Conservation (phyloP, 2,329 filamentous ascomycete genomes). For the Fusarium verticillioides region DNA sequence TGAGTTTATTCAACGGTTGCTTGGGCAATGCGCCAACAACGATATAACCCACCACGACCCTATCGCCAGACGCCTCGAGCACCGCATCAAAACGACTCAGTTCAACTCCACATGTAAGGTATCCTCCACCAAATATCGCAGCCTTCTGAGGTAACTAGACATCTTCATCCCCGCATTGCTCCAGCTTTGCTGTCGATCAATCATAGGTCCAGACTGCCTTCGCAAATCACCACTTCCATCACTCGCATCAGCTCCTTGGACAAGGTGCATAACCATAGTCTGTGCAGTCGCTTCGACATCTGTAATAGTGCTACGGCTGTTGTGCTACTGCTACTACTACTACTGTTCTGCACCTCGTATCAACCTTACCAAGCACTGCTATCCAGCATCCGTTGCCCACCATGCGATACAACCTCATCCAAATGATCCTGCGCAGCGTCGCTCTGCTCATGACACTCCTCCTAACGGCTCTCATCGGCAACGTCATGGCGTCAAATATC, state of each 20-base stretch:
- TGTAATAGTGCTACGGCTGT: slow-evolving; percentile 1
- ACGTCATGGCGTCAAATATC: slow-evolving; percentile 64
- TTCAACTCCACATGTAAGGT: slow-evolving; percentile 29
- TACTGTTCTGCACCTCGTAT: background rate
- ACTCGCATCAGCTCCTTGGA: background rate
- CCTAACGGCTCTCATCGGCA: slow-evolving; percentile 67
- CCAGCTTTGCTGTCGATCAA: slow-evolving; percentile 27
- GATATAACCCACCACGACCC: slow-evolving; percentile 19
- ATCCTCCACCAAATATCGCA: slow-evolving; percentile 32
- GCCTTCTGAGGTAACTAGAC: slow-evolving; percentile 25
- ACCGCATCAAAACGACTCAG: background rate
- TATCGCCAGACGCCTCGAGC: slow-evolving; percentile 17
- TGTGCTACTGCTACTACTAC: background rate
- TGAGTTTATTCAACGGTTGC: slow-evolving; percentile 33
- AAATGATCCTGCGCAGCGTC: slow-evolving; percentile 58
- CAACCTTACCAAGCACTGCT: slow-evolving; percentile 6
- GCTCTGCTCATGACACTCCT: slow-evolving; percentile 65
- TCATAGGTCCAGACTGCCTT: slow-evolving; percentile 1
- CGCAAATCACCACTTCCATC: slow-evolving; percentile 1
- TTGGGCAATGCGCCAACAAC: slow-evolving; percentile 41
- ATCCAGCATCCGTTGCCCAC: slow-evolving; percentile 30
- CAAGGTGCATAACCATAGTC: background rate
- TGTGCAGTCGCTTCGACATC: background rate
- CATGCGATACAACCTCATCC: slow-evolving; percentile 54
- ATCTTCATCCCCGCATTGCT: slow-evolving; percentile 31